Base-by-base conservation (phyloP, 176 grass and related monocot genomes). In the Saccharum spontaneum region DNA sequence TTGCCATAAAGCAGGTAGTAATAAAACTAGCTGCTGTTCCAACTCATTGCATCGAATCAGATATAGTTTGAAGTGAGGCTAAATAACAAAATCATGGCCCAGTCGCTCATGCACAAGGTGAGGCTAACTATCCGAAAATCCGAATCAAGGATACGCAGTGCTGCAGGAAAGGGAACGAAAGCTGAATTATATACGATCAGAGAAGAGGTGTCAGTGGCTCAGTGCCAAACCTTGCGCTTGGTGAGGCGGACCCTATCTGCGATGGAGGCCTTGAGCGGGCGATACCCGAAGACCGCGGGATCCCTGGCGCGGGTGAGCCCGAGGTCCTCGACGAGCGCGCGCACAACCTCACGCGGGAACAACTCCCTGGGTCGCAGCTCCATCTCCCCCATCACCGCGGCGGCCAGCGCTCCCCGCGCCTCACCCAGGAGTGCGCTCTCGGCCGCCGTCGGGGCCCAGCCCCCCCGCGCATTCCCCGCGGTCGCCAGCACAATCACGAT, bases 401-500 rank as follows among this genome's bases (percentile, higher is more conserved):
- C 88, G 18, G 83, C 87, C 46, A 97, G 90, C 44, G 86, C 54
- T n/a, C 73, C 83, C 37, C 88, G 71, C 78, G 88, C 83, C 83
- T 89, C 83, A 34, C 44, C 88, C 10, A 64, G 83, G 45, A 97
- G 90, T 62, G 92, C 82, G 36, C 66, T 86, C 94, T 97, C 94
- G 4, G 90, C 89, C 7, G 75, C 71, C 11, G 90, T 90, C 37
- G 94, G 92, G 49, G 75, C 83, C 79, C 37, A 71, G 55, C 88
- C 8, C 31, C 83, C 88, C 23, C 92, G 85, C 86, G 84, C 78
- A 83, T 90, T 63, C 79, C 82, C 73, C 83, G 86, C 64, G 28
- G 77, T 78, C 26, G 90, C 91, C 49, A 97, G 88, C 68, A 94
- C 90, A 90, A 94, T 90, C 68, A 97, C 90, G 55, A 94, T 86